Evolutionary conservation across 768 basidiomycete genomes (phyloP), one percentile per base, ranked within the genome.

Genomic region (Leccinum fibrillosum): DNA sequence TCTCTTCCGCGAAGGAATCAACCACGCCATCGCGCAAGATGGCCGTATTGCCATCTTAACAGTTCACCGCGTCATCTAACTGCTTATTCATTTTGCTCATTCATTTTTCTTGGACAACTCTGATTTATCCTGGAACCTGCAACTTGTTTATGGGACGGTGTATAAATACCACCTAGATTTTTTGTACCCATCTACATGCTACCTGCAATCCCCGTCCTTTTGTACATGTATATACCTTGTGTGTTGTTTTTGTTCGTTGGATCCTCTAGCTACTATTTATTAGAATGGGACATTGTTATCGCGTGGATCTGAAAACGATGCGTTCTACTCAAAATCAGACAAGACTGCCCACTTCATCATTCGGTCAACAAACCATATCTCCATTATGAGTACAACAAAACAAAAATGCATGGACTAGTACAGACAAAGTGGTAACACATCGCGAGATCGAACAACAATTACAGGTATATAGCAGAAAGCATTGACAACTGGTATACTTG

Each of bases 1-100:
- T 42, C 19, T 48, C 37, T 23, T 54, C 19, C 42, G 26, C 64
- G 44, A 64, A 91, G 90, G 89, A 57, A 80, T 91, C 34, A 92
- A 90, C 66, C 92, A 92, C 68, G 86, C 80, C 52, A 94, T 94
- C 47, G 75, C 82, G 11, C 88, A 91, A 68, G 92, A 94, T 66
- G 92, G 92, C 7, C 80, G 80, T 26, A 81, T 92, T 17, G 92
- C 92, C n/a, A 74, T 94, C 30, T 76, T 93, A 44, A 92, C 87
- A 5, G 85, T 92, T 50, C 62, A 65, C 30, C 81, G 85, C 21
- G 69, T 80, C 25, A 4, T 7, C 7, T 82, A 61, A 69, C 25
- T 17, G 12, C 15, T 7, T 11, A 55, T 54, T 26, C 37, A 13
- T 30, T 23, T 45, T 52, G 12, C 15, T 7, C 9, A 55, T 54